A percentile compares a stretch with the other conserved stretches of the same genome.
Evolutionary conservation across 306 rosid species (phyloP).

Genomic region (Cucumis hystrix): DNA sequence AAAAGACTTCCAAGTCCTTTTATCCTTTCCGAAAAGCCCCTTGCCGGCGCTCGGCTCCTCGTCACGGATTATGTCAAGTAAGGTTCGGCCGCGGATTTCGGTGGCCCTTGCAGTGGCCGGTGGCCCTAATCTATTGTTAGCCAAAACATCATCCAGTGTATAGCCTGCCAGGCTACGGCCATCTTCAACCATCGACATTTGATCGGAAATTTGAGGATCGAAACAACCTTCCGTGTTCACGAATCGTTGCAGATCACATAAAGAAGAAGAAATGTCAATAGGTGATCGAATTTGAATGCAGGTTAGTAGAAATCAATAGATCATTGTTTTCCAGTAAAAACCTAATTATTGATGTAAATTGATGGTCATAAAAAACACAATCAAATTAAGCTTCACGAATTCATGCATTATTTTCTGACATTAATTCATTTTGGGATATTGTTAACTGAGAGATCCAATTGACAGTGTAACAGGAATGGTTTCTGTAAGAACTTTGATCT

Average conservation of each 20-base stretch:
- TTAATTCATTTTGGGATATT: not conserved
- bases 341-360: not conserved
- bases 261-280: not conserved
- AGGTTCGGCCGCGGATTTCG: slow-evolving; percentile 27
- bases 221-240: slow-evolving; percentile 29
- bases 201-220: slow-evolving; percentile 32
- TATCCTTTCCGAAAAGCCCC: slow-evolving; percentile 31
- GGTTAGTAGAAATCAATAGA: not conserved
- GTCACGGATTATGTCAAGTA: slow-evolving; percentile 54
- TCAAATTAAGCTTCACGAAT: not conserved
- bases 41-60: slow-evolving; percentile 24
- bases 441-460: not conserved
- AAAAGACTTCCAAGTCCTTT: slow-evolving; percentile 59
- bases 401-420: not conserved
- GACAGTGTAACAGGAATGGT: not conserved
- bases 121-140: slow-evolving; percentile 5
- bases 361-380: not conserved
- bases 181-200: slow-evolving; percentile 47
- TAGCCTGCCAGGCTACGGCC: slow-evolving; percentile 37
- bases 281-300: not conserved
- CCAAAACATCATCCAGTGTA: slow-evolving; percentile 46
- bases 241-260: not conserved
- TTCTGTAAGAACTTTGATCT: not conserved
- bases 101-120: slow-evolving; percentile 5
- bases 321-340: not conserved